Percentiles rank a stretch among this genome's conserved stretches.
phyloP scores from a whole-genome alignment of 495 filamentous ascomycete species.

The Sporormia fimetaria region DNA sequence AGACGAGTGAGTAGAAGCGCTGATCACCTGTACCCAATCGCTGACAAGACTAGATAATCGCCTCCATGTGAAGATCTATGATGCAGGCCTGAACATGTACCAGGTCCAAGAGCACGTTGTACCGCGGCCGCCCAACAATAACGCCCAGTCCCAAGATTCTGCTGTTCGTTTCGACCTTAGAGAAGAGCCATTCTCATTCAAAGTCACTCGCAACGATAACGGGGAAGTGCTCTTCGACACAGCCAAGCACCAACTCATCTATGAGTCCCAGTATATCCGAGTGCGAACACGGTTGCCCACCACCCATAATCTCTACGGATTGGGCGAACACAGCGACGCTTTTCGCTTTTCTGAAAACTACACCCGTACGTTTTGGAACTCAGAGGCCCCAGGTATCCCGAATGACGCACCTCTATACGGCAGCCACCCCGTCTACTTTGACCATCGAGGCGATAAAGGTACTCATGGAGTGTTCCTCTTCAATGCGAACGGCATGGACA shows the following conservation, averaged over 20 bases:
- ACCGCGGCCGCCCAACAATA: conserved; percentile 41
- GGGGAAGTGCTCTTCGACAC: conserved; percentile 71
- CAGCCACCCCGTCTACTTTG: conserved; percentile 74
- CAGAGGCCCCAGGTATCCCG: conserved; percentile 57
- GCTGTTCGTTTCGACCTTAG: conserved; percentile 54
- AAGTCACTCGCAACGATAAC: conserved; percentile 47
- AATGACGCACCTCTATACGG: conserved; percentile 66
- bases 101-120: conserved; percentile 66
- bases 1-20: conserved; percentile 48
- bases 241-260: conserved; percentile 49
- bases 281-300: conserved; percentile 57
- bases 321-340: conserved; percentile 70
- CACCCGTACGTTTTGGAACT: conserved; percentile 68
- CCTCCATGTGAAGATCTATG: conserved; percentile 74
- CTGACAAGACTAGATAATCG: conserved; percentile 32
- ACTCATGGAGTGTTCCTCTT: conserved; percentile 77
- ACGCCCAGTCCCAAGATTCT: conserved; percentile 9
- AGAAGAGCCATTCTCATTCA: conserved; percentile 64
- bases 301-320: conserved; percentile 62
- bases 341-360: conserved; percentile 63
- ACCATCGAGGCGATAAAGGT: conserved; percentile 49
- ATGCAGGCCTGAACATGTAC: conserved; percentile 61
- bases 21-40: conserved; percentile 37
- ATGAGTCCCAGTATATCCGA: conserved; percentile 68
- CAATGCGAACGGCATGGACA: conserved; percentile 78